Conservation (phyloP, 257 asterid genomes). For the Linaria vulgaris region DNA sequence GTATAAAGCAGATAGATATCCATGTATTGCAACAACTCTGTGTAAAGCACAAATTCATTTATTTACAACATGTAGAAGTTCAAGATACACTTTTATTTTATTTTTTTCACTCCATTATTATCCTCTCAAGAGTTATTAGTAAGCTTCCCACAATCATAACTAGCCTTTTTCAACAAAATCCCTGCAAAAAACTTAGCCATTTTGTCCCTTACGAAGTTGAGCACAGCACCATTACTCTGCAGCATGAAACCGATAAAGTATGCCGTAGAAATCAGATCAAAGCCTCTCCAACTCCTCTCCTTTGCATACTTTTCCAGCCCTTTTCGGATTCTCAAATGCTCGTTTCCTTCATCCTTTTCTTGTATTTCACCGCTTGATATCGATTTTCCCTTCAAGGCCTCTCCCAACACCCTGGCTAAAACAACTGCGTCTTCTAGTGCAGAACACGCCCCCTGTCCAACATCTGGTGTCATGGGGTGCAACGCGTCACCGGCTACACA, state of each 20-base stretch:
- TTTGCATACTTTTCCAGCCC: slow-evolving; percentile 32
- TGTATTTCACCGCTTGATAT: too few relatives aligned
- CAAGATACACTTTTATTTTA: too few relatives aligned
- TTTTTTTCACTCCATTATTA: not conserved
- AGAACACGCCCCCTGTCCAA: slow-evolving; percentile 43
- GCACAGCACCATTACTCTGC: slow-evolving; percentile 30
- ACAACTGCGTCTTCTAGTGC: slow-evolving; percentile 41
- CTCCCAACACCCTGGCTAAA: slow-evolving; percentile 30
- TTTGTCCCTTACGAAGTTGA: slow-evolving; percentile 36
- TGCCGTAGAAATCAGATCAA: slow-evolving; percentile 34
- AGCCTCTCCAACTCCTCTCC: slow-evolving; percentile 46
- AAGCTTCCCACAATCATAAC: slow-evolving; percentile 47
- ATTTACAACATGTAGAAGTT: too few relatives aligned
- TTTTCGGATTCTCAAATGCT: slow-evolving; percentile 4
- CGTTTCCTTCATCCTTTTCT: slow-evolving; percentile 11
- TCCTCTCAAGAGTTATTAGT: slow-evolving; percentile 22
- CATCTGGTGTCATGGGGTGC: slow-evolving; percentile 48
- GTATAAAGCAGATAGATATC: too few relatives aligned
- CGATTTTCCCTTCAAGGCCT: slow-evolving; percentile 17
- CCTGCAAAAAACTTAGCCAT: slow-evolving; percentile 30
- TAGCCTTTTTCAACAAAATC: slow-evolving; percentile 30
- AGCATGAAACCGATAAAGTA: slow-evolving; percentile 36
- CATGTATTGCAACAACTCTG: too few relatives aligned
- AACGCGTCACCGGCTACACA: slow-evolving; percentile 41
- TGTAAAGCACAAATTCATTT: too few relatives aligned